Conservation (phyloP, 164 flowering plant species). For the Chimonanthus salicifolius region DNA sequence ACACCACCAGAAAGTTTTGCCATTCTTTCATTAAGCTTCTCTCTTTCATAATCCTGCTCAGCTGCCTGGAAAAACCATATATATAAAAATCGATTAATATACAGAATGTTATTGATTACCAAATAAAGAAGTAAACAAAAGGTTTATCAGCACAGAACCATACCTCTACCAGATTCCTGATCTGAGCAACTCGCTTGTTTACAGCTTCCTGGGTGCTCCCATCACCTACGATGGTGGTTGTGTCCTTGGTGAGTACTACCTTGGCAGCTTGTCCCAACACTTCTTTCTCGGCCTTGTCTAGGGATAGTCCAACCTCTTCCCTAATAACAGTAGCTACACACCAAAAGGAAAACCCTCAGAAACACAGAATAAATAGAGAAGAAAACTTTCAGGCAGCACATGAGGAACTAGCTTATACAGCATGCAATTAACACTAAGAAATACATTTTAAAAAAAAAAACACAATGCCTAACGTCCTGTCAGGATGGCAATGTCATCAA, state of each 20-base stretch:
- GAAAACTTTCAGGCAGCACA: neutral
- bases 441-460: neutral
- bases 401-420: neutral
- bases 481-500: slow-evolving; percentile 92
- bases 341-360: neutral
- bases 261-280: slow-evolving; percentile 91
- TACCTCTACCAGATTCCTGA: slow-evolving; percentile 81
- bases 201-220: slow-evolving; percentile 97
- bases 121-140: neutral
- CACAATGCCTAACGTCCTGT: slow-evolving; percentile 62
- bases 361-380: neutral
- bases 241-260: slow-evolving; percentile 91
- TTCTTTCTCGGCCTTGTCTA: slow-evolving; percentile 83
- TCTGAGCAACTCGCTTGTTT: slow-evolving; percentile 77
- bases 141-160: neutral
- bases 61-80: slow-evolving; percentile 49
- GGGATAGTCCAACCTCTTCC: slow-evolving; percentile 90
- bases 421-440: no score
- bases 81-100: neutral
- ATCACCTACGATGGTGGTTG: slow-evolving; percentile 92
- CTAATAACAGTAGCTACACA: slow-evolving; percentile 81
- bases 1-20: slow-evolving; percentile 98
- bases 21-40: slow-evolving; percentile 90
- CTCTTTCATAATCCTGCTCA: slow-evolving; percentile 93
- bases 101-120: neutral